These are phyloP conservation scores for Cladosporium sp. DNA, from an alignment of 2,329 filamentous ascomycete species.

Conservation along the genomic window DNA sequence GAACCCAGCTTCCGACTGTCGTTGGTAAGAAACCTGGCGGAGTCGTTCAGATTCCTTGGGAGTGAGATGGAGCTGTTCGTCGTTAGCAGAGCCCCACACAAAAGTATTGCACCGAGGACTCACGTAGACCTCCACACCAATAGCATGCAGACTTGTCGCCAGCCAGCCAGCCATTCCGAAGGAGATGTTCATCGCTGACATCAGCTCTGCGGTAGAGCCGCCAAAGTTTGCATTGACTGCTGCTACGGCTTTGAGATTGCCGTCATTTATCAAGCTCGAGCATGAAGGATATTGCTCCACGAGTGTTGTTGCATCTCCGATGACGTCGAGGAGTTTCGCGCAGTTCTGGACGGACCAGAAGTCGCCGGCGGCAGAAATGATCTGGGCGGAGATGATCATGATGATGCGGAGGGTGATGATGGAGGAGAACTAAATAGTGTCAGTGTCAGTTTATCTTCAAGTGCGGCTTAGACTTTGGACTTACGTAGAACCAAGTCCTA, in stretches of 20 bases:
- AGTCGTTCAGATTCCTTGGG: conserved; percentile 56
- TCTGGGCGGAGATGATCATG: conserved; percentile 43
- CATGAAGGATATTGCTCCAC: conserved; percentile 49
- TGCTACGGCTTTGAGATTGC: conserved; percentile 41
- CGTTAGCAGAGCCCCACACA: background rate
- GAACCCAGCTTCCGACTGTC: conserved; percentile 57
- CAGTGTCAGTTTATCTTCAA: background rate
- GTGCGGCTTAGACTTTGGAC: background rate
- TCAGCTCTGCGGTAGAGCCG: conserved; percentile 35
- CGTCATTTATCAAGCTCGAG: conserved; percentile 16
- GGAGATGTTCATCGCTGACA: conserved; percentile 46
- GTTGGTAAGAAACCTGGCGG: conserved; percentile 57
- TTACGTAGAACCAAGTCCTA: conserved; percentile 37
- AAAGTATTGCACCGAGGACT: background rate
- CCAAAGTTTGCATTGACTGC: conserved; percentile 33
- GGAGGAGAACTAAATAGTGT: conserved; percentile 34
- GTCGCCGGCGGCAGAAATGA: conserved; percentile 39
- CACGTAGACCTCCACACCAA: conserved; percentile 48
- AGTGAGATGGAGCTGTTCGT: conserved; percentile 42
- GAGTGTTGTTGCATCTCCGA: conserved; percentile 33
- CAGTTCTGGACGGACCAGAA: conserved; percentile 30
- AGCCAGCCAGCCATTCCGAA: conserved; percentile 59
- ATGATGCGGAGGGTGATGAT: conserved; percentile 57
- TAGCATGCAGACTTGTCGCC: conserved; percentile 52
- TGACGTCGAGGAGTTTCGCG: conserved; percentile 30